phyloP scores from a whole-genome alignment of 2,329 filamentous ascomycete species.

The Penicillium sp. region DNA sequence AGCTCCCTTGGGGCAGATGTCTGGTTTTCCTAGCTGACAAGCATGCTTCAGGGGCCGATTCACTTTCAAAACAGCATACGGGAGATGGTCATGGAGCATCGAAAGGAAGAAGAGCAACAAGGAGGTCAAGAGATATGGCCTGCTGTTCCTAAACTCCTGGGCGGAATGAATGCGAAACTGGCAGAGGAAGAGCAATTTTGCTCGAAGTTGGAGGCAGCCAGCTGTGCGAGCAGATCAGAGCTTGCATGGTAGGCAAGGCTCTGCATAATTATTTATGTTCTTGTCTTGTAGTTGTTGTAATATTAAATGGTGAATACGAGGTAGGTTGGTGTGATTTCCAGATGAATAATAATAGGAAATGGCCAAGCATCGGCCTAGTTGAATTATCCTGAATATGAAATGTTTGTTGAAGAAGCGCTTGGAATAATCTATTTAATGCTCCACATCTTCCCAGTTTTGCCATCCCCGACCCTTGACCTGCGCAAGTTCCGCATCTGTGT shows the following conservation, averaged over 20 bases:
- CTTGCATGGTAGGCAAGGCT: constrained; percentile 13
- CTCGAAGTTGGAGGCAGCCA: constrained; percentile 16
- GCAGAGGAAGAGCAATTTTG: constrained; percentile 20
- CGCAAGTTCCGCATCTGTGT: constrained; percentile 81
- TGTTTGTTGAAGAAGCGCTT: not conserved
- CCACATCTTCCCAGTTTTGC: constrained; percentile 65
- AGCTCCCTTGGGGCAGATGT: no score
- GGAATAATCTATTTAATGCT: not conserved
- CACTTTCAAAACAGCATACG: constrained; percentile 56
- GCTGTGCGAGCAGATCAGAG: constrained; percentile 10
- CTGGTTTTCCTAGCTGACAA: not conserved
- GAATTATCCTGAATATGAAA: not conserved
- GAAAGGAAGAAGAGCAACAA: constrained; percentile 45
- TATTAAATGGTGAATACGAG: not conserved
- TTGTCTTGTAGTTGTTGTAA: not conserved
- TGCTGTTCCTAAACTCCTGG: constrained; percentile 25
- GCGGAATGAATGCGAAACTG: constrained; percentile 1
- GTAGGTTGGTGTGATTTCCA: not conserved
- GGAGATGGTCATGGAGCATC: constrained; percentile 49
- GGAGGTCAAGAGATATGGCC: constrained; percentile 54
- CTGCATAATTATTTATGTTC: not conserved
- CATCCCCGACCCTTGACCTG: constrained; percentile 87
- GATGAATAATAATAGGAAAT: not conserved
- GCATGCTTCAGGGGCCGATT: constrained; percentile 38
- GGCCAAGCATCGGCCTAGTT: not conserved